Percentiles rank a stretch among this genome's conserved stretches.
These are phyloP conservation scores for Cyberlindnera saturnus DNA, from an alignment of 805 yeast genomes.

Conservation along the genomic window DNA sequence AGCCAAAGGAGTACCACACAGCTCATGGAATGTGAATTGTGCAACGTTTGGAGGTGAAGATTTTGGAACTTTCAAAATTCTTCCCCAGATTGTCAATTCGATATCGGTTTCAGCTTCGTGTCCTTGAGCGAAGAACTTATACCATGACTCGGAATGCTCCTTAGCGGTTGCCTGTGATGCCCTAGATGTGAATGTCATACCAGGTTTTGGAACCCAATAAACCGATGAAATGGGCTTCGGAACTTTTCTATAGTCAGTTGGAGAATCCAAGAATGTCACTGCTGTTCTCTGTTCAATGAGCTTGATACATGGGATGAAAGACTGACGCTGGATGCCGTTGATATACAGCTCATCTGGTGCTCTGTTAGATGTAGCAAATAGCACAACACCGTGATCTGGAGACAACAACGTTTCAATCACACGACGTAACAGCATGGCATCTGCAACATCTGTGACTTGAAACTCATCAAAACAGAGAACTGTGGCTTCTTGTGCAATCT, in stretches of 20 bases:
- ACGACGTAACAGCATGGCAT: constrained; percentile 90
- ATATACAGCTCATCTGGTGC: constrained; percentile 91
- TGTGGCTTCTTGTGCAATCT: constrained; percentile 68
- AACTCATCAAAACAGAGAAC: constrained; percentile 94
- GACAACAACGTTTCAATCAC: constrained; percentile 60
- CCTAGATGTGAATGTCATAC: constrained; percentile 45
- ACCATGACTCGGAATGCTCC: constrained; percentile 74
- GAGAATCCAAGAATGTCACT: constrained; percentile 79
- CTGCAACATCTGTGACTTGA: constrained; percentile 97
- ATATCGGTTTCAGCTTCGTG: constrained; percentile 35
- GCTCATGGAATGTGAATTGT: constrained; percentile 77
- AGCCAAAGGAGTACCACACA: constrained; percentile 83
- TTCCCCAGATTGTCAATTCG: constrained; percentile 75
- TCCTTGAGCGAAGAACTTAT: constrained; percentile 63
- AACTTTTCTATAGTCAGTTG: constrained; percentile 88
- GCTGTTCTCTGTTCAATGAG: constrained; percentile 65
- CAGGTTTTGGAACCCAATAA: constrained; percentile 68
- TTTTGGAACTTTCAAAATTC: constrained; percentile 68
- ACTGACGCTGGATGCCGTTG: constrained; percentile 89
- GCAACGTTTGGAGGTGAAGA: constrained; percentile 80
- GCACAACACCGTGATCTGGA: constrained; percentile 72
- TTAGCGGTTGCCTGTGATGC: constrained; percentile 45
- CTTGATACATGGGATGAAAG: constrained; percentile 89
- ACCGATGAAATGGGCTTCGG: constrained; percentile 79
- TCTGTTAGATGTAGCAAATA: constrained; percentile 92